Evolutionary conservation across 495 filamentous ascomycete genomes (phyloP).

Genomic region (Xylaria curta): DNA sequence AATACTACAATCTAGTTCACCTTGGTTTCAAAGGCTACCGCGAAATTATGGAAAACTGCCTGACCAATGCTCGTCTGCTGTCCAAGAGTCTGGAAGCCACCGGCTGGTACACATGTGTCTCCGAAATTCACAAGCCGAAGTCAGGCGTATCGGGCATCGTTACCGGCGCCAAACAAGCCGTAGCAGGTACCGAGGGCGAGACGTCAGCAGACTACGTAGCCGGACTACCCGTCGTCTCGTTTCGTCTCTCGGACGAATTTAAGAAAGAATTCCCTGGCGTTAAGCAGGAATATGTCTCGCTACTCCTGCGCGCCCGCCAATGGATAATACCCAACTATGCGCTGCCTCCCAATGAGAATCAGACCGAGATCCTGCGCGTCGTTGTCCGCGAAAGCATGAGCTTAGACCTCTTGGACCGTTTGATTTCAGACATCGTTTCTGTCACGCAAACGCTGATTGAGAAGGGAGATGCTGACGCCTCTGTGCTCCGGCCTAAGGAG

Average conservation of each 20-base stretch:
- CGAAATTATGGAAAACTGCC: conserved; percentile 71
- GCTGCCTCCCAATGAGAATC: conserved; percentile 66
- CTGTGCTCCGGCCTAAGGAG: conserved; percentile 47
- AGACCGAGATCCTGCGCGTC: conserved; percentile 72
- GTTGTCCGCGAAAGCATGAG: conserved; percentile 74
- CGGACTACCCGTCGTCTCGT: conserved; percentile 75
- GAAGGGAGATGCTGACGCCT: conserved; percentile 55
- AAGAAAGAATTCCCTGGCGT: conserved; percentile 66
- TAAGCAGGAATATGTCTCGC: conserved; percentile 69
- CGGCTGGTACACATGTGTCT: conserved; percentile 73
- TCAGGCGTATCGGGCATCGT: conserved; percentile 25
- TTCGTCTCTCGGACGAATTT: conserved; percentile 69
- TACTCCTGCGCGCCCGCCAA: conserved; percentile 69
- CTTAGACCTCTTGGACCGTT: conserved; percentile 68
- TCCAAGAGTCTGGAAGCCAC: conserved; percentile 72
- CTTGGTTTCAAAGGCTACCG: conserved; percentile 71
- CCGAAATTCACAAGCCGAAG: conserved; percentile 68
- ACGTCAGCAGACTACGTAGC: conserved; percentile 68
- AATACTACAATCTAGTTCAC: conserved; percentile 81
- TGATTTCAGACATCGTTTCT: conserved; percentile 61
- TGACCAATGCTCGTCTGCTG: conserved; percentile 71
- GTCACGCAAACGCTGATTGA: conserved; percentile 65
- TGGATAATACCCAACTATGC: conserved; percentile 82
- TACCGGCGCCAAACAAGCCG: conserved; percentile 43
- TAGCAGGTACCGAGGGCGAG: conserved; percentile 44